A percentile compares a stretch with the other conserved stretches of the same genome.
phyloP scores from a whole-genome alignment of 352 stramenopile species.

The Phytophthora citricola region DNA sequence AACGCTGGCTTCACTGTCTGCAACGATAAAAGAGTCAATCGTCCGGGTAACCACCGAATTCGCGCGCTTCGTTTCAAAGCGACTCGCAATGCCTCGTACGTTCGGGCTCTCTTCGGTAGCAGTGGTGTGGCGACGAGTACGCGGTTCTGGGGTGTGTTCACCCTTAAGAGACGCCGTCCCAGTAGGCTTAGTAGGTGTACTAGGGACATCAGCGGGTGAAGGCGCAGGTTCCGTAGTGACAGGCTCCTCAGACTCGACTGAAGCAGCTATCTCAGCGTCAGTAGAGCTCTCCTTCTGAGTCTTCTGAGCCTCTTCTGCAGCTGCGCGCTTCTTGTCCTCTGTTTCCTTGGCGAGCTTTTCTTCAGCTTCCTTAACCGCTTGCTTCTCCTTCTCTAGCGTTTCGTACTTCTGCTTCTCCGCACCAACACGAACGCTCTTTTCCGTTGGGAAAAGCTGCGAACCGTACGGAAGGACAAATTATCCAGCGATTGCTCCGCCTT shows the following conservation, averaged over 20 bases:
- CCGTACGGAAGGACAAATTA: constrained; percentile 56
- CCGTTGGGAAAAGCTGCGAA: constrained; percentile 60
- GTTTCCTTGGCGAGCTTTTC: constrained; percentile 29
- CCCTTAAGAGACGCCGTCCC: constrained; percentile 3
- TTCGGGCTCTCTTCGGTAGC: constrained; percentile 23
- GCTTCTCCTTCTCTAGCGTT: constrained; percentile 51
- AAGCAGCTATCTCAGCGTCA: background rate
- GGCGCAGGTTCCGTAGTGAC: background rate
- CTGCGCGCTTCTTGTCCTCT: constrained; percentile 24
- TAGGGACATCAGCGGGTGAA: constrained; percentile 4
- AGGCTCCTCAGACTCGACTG: constrained; percentile 5
- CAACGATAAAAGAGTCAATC: constrained; percentile 41
- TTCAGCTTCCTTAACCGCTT: constrained; percentile 37
- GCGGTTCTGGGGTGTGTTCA: constrained; percentile 4
- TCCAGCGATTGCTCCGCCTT: constrained; percentile 55
- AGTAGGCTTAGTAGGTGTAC: constrained; percentile 16
- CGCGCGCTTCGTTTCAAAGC: constrained; percentile 70
- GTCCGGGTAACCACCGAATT: constrained; percentile 56
- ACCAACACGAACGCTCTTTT: constrained; percentile 55
- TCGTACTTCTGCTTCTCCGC: constrained; percentile 67
- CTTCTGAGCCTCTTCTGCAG: constrained; percentile 1
- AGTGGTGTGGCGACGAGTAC: constrained; percentile 25
- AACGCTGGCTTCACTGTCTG: constrained; percentile 38
- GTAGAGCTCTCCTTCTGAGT: constrained; percentile 9
- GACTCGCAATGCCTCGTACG: constrained; percentile 59